These are phyloP conservation scores for Podaxis carcinomalis DNA, from an alignment of 768 basidiomycete species.

Conservation along the genomic window DNA sequence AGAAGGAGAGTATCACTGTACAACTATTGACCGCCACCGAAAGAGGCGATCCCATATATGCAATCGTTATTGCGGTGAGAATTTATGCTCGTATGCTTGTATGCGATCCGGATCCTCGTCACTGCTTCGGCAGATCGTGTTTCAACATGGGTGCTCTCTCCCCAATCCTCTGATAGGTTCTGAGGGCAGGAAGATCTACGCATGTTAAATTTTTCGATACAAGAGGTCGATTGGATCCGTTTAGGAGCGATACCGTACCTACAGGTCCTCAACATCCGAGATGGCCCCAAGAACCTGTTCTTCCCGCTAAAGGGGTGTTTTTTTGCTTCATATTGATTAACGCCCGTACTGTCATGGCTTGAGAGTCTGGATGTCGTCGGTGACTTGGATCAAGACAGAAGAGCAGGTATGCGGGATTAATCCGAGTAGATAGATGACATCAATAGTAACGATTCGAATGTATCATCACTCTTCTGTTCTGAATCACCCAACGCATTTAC, in stretches of 20 bases:
- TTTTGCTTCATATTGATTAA: no score
- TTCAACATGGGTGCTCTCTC: conserved; percentile 38
- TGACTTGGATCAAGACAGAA: neutral
- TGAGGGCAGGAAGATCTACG: conserved; percentile 43
- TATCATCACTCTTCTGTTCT: conserved; percentile 54
- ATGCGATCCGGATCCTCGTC: conserved; percentile 40
- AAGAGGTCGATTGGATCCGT: no score
- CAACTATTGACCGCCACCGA: conserved; percentile 41
- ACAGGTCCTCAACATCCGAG: no score
- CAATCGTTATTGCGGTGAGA: conserved; percentile 38
- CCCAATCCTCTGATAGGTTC: conserved; percentile 43
- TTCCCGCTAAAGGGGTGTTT: no score
- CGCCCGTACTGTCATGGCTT: no score
- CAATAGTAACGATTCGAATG: conserved; percentile 64
- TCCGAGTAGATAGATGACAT: conserved; percentile 30
- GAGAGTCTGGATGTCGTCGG: no score
- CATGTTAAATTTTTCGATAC: no score
- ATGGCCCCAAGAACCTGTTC: no score
- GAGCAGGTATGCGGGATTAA: neutral
- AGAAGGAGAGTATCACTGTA: conserved; percentile 50
- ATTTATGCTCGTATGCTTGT: conserved; percentile 17
- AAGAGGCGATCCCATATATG: conserved; percentile 48
- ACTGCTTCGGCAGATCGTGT: conserved; percentile 43
- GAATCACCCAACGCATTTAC: conserved; percentile 44
- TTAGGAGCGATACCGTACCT: no score